A percentile compares a stretch with the other conserved stretches of the same genome.
phyloP scores from a whole-genome alignment of 179 eudicot species.

The Carnegiea gigantea region DNA sequence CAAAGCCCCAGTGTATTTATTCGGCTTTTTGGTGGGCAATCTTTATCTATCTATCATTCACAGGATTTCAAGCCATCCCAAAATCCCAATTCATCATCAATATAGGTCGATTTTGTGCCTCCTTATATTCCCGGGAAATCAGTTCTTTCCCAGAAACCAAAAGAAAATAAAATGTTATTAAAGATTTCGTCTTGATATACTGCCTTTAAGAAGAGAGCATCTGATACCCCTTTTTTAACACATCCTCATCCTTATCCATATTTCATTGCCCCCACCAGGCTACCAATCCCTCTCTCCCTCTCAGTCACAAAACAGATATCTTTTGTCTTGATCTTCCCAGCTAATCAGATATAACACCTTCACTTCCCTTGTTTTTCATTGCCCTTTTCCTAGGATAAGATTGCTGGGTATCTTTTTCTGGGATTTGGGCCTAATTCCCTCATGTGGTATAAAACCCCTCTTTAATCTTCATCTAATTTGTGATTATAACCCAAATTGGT shows the following conservation, averaged over 20 bases:
- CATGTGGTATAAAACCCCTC: constrained; percentile 17
- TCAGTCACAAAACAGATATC: constrained; percentile 16
- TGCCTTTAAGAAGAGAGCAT: constrained; percentile 12
- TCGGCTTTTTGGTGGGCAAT: constrained; percentile 2
- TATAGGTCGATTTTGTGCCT: background rate
- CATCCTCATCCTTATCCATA: constrained; percentile 28
- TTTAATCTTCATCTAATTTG: constrained; percentile 13
- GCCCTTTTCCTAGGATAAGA: constrained; percentile 10
- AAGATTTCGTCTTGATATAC: background rate
- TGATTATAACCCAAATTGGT: constrained; percentile 19
- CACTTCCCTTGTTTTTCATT: background rate
- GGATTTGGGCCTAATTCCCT: constrained; percentile 20
- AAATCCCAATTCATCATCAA: background rate
- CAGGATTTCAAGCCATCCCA: background rate
- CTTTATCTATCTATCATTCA: constrained; percentile 6
- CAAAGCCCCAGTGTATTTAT: background rate
- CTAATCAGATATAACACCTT: constrained; percentile 18
- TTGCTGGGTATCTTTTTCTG: constrained; percentile 6
- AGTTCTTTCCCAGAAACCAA: background rate
- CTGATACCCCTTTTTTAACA: background rate
- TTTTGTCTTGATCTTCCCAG: constrained; percentile 13
- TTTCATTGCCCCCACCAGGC: constrained; percentile 1
- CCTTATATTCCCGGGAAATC: background rate
- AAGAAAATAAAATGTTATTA: background rate
- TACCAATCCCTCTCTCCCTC: background rate